Conservation (phyloP, 2,329 filamentous ascomycete species). For the Ophiocordyceps sinensis region DNA sequence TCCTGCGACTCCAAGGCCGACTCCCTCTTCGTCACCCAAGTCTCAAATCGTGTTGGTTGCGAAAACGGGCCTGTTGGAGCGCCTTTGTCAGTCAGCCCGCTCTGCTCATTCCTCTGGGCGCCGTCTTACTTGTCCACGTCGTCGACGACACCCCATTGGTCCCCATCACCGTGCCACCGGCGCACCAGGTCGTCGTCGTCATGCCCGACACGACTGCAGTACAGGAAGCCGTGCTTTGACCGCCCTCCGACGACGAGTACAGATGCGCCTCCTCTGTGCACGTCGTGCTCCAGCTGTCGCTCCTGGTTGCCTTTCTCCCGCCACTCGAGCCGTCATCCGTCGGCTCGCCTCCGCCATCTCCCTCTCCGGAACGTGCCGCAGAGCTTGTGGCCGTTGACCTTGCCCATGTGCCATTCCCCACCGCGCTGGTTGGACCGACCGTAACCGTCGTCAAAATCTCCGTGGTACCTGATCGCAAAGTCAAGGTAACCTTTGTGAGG, state of each 20-base stretch:
- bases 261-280: neutral
- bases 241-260: neutral
- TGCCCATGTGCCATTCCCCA: too few relatives aligned
- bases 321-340: neutral
- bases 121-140: neutral
- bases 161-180: neutral
- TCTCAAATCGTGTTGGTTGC: slow-evolving; percentile 1
- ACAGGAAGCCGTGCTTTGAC: neutral
- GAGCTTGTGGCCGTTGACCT: too few relatives aligned
- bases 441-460: too few relatives aligned
- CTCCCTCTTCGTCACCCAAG: slow-evolving; percentile 3
- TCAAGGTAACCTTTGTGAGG: too few relatives aligned
- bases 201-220: neutral
- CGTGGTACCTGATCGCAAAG: too few relatives aligned
- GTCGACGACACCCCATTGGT: too few relatives aligned
- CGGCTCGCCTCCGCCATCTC: too few relatives aligned
- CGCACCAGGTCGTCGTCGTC: neutral
- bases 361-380: too few relatives aligned
- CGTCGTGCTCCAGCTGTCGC: neutral
- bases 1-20: neutral
- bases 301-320: neutral
- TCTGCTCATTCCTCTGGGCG: neutral
- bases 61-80: neutral
- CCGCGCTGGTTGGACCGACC: too few relatives aligned
- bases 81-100: neutral